A percentile compares a stretch with the other conserved stretches of the same genome.
Evolutionary conservation across 768 basidiomycete species (phyloP).

Genomic region (Lyophyllum semitale): DNA sequence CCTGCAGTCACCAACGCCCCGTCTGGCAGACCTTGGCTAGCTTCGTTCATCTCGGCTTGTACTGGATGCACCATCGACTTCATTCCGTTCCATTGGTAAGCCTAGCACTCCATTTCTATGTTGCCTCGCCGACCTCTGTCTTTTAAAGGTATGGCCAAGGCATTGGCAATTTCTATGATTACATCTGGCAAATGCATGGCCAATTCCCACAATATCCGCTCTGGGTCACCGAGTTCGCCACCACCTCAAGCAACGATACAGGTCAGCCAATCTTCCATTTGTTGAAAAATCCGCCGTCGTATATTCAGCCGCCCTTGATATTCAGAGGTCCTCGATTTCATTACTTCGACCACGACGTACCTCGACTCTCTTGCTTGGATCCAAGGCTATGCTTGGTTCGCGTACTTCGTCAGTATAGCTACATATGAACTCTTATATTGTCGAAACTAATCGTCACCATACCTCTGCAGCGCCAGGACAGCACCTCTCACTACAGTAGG

Average conservation of each 20-base stretch:
- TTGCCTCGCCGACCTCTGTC: neutral
- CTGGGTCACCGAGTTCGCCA: constrained; percentile 38
- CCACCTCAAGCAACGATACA: constrained; percentile 16
- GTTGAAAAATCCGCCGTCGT: neutral
- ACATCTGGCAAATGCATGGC: constrained; percentile 33
- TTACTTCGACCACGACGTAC: constrained; percentile 41
- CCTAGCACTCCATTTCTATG: neutral
- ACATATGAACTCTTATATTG: neutral
- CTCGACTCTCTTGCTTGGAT: constrained; percentile 45
- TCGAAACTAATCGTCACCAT: neutral
- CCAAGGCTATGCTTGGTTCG: constrained; percentile 54
- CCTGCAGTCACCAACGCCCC: constrained; percentile 36
- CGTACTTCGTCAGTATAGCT: constrained; percentile 22
- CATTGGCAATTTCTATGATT: constrained; percentile 32
- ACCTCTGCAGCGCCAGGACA: constrained; percentile 20
- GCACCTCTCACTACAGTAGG: constrained; percentile 24
- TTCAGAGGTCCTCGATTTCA: constrained; percentile 36
- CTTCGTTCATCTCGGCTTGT: constrained; percentile 34
- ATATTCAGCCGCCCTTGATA: neutral
- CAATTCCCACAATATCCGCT: constrained; percentile 32
- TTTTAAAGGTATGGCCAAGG: constrained; percentile 31
- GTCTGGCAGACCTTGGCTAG: constrained; percentile 32
- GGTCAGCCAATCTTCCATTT: constrained; percentile 8
- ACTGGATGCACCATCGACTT: constrained; percentile 38
- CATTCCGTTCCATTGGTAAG: constrained; percentile 37